A percentile compares a stretch with the other conserved stretches of the same genome.
Conservation (phyloP, 2,329 filamentous ascomycete genomes). For the Trichoderma pleuroti region DNA sequence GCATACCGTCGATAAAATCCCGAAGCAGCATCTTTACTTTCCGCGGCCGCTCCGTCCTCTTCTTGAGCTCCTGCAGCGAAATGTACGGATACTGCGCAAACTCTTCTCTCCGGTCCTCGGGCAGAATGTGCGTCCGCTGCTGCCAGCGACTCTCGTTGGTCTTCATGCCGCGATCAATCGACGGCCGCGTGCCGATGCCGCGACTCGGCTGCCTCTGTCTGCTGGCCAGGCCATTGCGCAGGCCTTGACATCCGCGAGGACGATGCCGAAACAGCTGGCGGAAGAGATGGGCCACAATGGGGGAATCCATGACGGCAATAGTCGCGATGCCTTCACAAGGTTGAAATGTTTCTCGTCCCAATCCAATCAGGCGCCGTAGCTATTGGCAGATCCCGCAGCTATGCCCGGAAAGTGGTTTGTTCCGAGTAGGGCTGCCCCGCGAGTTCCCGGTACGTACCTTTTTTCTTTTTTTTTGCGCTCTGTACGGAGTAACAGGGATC, state of each 20-base stretch:
- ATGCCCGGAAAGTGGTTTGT: conserved; percentile 12
- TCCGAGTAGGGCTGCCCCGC: conserved; percentile 16
- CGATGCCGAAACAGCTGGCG: conserved; percentile 76
- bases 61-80: conserved; percentile 73
- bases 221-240: conserved; percentile 24
- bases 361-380: neutral
- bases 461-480: neutral
- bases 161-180: conserved; percentile 40
- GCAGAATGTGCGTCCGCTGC: conserved; percentile 72
- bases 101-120: conserved; percentile 74
- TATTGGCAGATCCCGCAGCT: conserved; percentile 3
- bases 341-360: neutral
- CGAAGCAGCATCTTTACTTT: conserved; percentile 95
- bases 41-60: conserved; percentile 69
- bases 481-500: conserved; percentile 19
- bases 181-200: conserved; percentile 30
- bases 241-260: conserved; percentile 34
- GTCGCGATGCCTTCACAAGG: conserved; percentile 12
- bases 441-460: conserved; percentile 14
- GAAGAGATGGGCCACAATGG: conserved; percentile 73
- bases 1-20: conserved; percentile 89
- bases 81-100: conserved; percentile 80
- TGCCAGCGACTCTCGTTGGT: conserved; percentile 75
- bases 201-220: conserved; percentile 19
- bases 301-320: conserved; percentile 67